These are phyloP conservation scores for Wickerhamia fluorescens DNA, from an alignment of 805 yeast species.

Conservation along the genomic window DNA sequence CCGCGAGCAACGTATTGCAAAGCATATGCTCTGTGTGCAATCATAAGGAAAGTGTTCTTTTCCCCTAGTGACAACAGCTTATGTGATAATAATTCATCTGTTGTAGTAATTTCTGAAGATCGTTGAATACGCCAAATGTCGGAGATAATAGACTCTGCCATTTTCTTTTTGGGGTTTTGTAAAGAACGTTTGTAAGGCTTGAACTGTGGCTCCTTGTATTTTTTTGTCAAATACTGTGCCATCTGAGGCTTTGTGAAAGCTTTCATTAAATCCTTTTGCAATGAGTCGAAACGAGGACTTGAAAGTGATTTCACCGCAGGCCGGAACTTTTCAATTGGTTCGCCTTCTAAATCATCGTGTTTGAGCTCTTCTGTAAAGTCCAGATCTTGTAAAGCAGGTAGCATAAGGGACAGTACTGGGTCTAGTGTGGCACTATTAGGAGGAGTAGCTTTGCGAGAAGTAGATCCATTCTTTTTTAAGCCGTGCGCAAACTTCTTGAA, in stretches of 20 bases:
- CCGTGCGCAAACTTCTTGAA: constrained; percentile 9
- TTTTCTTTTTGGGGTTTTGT: constrained; percentile 8
- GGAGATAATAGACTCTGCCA: constrained; percentile 21
- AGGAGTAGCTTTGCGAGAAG: no score
- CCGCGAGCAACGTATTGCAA: constrained; percentile 33
- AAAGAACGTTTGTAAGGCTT: no score
- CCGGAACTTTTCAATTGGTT: constrained; percentile 8
- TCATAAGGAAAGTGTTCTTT: constrained; percentile 34
- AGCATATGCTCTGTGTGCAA: constrained; percentile 31
- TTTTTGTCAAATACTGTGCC: constrained; percentile 6
- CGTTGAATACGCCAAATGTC: constrained; percentile 27
- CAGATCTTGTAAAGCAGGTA: no score
- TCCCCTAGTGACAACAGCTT: constrained; percentile 24
- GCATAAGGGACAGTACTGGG: no score
- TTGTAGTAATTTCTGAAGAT: constrained; percentile 14
- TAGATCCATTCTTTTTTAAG: no score
- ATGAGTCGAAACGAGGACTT: constrained; percentile 4
- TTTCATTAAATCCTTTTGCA: constrained; percentile 5
- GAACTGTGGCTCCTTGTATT: no score
- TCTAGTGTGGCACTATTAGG: no score
- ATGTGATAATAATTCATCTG: constrained; percentile 26
- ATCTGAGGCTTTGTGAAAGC: constrained; percentile 9
- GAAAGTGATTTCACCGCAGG: constrained; percentile 4
- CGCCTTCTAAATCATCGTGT: no score
- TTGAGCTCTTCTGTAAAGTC: no score